Base-by-base conservation (phyloP, 129 eudicot genomes). In the Centaurea solstitialis region DNA sequence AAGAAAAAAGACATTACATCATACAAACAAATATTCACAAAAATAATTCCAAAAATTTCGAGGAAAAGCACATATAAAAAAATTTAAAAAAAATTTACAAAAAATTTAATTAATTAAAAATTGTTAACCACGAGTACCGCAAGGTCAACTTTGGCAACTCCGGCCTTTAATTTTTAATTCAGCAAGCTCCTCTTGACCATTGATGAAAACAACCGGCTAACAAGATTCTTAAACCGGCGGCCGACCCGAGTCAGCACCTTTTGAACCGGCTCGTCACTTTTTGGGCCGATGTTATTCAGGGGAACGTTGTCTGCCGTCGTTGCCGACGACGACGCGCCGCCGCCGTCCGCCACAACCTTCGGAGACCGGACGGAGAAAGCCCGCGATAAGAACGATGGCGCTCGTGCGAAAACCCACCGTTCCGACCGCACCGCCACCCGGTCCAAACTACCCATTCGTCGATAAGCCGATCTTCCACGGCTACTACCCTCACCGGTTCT, bases 361-460 rank as follows among this genome's bases (percentile, higher is more conserved):
- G 88, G 97, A 5, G 93, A 69, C 80, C 85, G 84, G 0, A 86
- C 76, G 5, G 97, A 93, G 9, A 86, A 83, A 7, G 90, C 96
- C 9, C 98, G 76, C 4, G 90, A 47, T 68, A 93, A 85, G 38
- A 88, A 88, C 74, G 89, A 85, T 15, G 89, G 92, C 17, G 88
- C 90, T 71, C 82, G 82, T 4, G 87, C 50, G 28, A 94, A 89
- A 30, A 41, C 81, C 92, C 96, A 93, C 88, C 96, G 84, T 84
- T 93, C 95, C 4, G 97, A 89, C 43, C 78, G 62, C 0, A 70
- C 87, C 6, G 77, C 64, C 38, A 77, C 81, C 53, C 88, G 82
- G 70, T 91, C 95, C 41, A 89, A 79, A 70, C 87, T 78, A 18
- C 86, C 93, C 20, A 83, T 74, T 70, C 90, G 85, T 66, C 86